Base-by-base conservation (phyloP, 2,329 filamentous ascomycete genomes). In the Zymoseptoria passerinii region DNA sequence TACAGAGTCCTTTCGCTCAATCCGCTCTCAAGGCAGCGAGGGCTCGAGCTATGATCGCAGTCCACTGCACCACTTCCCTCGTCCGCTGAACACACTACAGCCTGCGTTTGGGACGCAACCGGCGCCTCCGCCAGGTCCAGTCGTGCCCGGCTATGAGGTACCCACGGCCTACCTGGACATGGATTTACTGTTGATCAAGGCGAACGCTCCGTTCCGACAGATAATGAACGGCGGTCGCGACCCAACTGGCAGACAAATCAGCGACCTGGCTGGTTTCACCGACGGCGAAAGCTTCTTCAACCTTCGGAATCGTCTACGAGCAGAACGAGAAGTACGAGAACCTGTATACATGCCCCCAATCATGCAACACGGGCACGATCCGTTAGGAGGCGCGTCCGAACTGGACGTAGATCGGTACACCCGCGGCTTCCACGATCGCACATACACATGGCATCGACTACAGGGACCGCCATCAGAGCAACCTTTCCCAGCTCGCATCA, bases 261-360 rank as follows among this genome's bases (percentile, higher is more conserved):
- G 68, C 10, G 76, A 80, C 16, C 67, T 81, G 28, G 71, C 79
- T 5, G 72, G 74, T 44, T 66, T 71, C 4, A 66, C 72, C 20
- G 75, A 78, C 52, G 64, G 68, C 2, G 76, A 78, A 23, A 71
- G 68, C 53, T 70, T 81, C 61, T 73, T 75, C 51, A 68, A 71
- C 13, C 69, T 81, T 35, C 74, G 76, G 48, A 75, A 72, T 53
- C 71, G 74, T 16, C 67, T 81, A 53, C 71, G 77, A 44, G 73
- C 76, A 44, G 79, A 81, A 61, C 68, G 76, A 53, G 76, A 78
- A 48, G 69, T 72, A 28, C 73, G 76, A 44, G 78, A 81, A 57
- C 78, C 79, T 13, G 68, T 77, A 28, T 80, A 78, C 61, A 75
- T 80, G 67, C 74, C 79, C 23, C 77, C 78, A 4, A 81, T 81